Base-by-base conservation (phyloP, 2,329 filamentous ascomycete genomes). In the Aspergillus brunneoviolaceus region DNA sequence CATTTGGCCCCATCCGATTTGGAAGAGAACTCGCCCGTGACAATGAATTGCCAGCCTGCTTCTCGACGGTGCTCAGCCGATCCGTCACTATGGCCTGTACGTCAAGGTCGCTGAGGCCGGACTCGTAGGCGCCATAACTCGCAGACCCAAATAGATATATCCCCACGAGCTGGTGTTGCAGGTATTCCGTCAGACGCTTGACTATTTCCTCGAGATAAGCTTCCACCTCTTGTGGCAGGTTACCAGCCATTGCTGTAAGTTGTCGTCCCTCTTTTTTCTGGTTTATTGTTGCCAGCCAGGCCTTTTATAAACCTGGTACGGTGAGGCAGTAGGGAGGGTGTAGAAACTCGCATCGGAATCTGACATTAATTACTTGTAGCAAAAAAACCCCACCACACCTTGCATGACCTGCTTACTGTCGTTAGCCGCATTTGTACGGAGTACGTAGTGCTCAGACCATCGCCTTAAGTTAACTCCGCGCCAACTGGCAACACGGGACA, bases 1-100 rank as follows among this genome's bases (percentile, higher is more conserved):
- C 60, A 62, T 59, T 59, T 59, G 48, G 60, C 60, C 60, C 52
- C 60, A 35, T 62, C 60, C 49, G 57, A 50, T 57, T 62, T 62
- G 4, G 60, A 62, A 52, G 57, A 59, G 49, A 62, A 62, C 54
- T 59, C 57, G 27, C 51, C 14, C 42, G 57, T 57, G 21, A 50
- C 57, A 23, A 62, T 62, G 52, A 53, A 62, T 59, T 52, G 57
- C 60, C 60, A 62, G 57, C 57, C 47, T 51, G 48, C 55, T 57
- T 57, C 6, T 51, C 55, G 51, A 10, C 55, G 50, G 52, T 54
- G 42, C 53, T 49, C 35, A 62, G 57, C 21, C 52, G 54, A 47
- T 60, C 50, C 39, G 55, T 60, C 19, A 62, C 60, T 35, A 62
- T 60, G 50, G 57, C 57, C 52, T 62, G 57, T 31, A 57, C 55